A percentile compares a stretch with the other conserved stretches of the same genome.
Evolutionary conservation across 352 stramenopile genomes (phyloP).

Genomic region (Globisporangium lucens): DNA sequence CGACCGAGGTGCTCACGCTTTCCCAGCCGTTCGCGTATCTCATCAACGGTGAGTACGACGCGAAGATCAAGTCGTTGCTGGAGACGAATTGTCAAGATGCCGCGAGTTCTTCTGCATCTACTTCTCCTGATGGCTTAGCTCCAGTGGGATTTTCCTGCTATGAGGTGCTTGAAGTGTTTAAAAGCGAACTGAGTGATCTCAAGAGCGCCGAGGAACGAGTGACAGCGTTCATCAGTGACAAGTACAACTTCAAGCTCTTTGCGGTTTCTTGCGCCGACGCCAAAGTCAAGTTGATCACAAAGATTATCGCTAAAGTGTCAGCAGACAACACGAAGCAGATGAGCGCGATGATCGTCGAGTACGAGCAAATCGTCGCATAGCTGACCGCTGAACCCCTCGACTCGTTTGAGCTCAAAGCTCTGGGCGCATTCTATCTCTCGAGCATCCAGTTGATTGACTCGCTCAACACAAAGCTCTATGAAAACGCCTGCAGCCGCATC

Average conservation of each 20-base stretch:
- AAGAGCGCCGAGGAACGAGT: slow-evolving; percentile 49
- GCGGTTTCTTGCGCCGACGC: slow-evolving; percentile 84
- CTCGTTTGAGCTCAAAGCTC: slow-evolving; percentile 86
- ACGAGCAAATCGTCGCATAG: slow-evolving; percentile 86
- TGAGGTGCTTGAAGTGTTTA: slow-evolving; percentile 46
- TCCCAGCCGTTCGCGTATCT: slow-evolving; percentile 79
- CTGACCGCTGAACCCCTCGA: slow-evolving; percentile 87
- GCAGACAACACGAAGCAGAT: slow-evolving; percentile 88
- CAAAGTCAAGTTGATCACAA: slow-evolving; percentile 82
- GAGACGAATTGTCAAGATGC: slow-evolving; percentile 23
- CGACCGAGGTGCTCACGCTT: slow-evolving; percentile 56
- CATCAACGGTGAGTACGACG: slow-evolving; percentile 77
- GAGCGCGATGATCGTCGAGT: slow-evolving; percentile 78
- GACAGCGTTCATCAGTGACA: slow-evolving; percentile 57
- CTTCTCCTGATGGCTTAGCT: not conserved
- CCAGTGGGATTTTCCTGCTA: slow-evolving; percentile 21
- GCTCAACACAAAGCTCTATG: slow-evolving; percentile 73
- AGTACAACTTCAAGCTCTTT: slow-evolving; percentile 90
- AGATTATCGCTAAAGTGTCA: slow-evolving; percentile 82
- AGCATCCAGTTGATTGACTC: slow-evolving; percentile 71
- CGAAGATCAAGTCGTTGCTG: slow-evolving; percentile 52
- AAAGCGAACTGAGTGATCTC: slow-evolving; percentile 53
- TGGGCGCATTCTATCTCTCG: slow-evolving; percentile 82
- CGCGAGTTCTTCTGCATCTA: not conserved
- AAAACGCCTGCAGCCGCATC: slow-evolving; percentile 73